Percentiles rank a stretch among this genome's conserved stretches.
Conservation (phyloP, 2,329 filamentous ascomycete genomes). For the Alternaria hordeiaustralica region DNA sequence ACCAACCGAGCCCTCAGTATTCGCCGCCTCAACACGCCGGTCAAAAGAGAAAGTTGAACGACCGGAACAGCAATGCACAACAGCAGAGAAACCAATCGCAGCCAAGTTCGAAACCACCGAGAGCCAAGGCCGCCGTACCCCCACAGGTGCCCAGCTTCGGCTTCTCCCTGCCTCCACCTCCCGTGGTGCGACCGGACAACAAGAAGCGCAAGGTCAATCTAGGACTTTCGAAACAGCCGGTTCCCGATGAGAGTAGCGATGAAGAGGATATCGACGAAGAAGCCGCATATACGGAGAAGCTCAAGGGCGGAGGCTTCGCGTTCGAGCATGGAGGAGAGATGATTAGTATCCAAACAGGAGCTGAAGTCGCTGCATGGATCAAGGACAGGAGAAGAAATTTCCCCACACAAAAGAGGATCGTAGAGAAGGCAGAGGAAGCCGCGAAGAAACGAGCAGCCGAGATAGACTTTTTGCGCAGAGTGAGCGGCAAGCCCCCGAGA, state of each 20-base stretch:
- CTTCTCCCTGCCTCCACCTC: slow-evolving; percentile 35
- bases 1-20: slow-evolving; percentile 16
- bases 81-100: slow-evolving; percentile 18
- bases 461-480: slow-evolving; percentile 49
- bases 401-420: slow-evolving; percentile 75
- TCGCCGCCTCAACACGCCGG: slow-evolving; percentile 27
- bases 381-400: slow-evolving; percentile 80
- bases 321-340: slow-evolving; percentile 65
- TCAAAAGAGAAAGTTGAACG: slow-evolving; percentile 39
- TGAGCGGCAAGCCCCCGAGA: slow-evolving; percentile 28
- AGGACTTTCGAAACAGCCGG: slow-evolving; percentile 71
- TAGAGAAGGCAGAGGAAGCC: slow-evolving; percentile 64
- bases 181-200: slow-evolving; percentile 51
- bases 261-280: slow-evolving; percentile 77
- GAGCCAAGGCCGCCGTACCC: slow-evolving; percentile 41
- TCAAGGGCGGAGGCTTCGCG: slow-evolving; percentile 60
- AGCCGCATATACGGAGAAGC: slow-evolving; percentile 50
- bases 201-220: slow-evolving; percentile 76
- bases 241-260: slow-evolving; percentile 54
- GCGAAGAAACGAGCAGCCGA: slow-evolving; percentile 32
- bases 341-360: slow-evolving; percentile 59
- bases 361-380: slow-evolving; percentile 80
- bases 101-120: slow-evolving; percentile 36
- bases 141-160: slow-evolving; percentile 48
- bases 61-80: slow-evolving; percentile 20